Base-by-base conservation (phyloP, 305 asterid species). In the Stenogyne calaminthoides region DNA sequence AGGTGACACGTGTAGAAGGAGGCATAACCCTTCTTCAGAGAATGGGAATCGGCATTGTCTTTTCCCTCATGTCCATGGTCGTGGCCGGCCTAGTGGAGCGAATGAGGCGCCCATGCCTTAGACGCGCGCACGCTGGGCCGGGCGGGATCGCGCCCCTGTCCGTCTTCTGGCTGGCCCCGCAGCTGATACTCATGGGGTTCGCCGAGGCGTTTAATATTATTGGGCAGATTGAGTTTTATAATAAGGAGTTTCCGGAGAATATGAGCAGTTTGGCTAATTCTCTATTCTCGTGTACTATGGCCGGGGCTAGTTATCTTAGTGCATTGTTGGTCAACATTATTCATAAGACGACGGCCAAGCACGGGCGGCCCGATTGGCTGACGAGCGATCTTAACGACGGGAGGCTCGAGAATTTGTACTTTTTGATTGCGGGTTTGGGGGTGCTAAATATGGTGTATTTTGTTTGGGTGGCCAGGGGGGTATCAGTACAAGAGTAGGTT, bases 191-290 rank as follows among this genome's bases (percentile, higher is more conserved):
- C n/a, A 91, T 94, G 97, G 99, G 99, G 4, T 90, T 94, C 9
- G 87, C 95, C 0, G 98, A 91, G 71, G 99, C 98, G 5, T 90
- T 92, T n/a, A 90, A 88, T 27, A 85, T 87, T 1, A 81, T 94
- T 7, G 99, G 96, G 0, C 99, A 94, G 54, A 87, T 92, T 2
- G 98, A 94, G 80, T 87, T 94, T n/a, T 92, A 85, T 55, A 88
- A 92, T 72, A 90, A 84, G 75, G 99, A 94, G 78, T 92, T 92
- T 18, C 99, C 99, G 0, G 96, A 90, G 49, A 86, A 77, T 55
- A 87, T 94, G 97, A 84, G 85, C 4, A 91, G 98, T 14, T 51
- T 94, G 76, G 99, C 98, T 0, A 94, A 94, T 46, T 94, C 98
- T 9, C 42, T 94, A 71, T 88, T 91, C 32, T 89, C 97, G 0